phyloP scores from a whole-genome alignment of 2,329 filamentous ascomycete genomes.

The Phoma sp. region DNA sequence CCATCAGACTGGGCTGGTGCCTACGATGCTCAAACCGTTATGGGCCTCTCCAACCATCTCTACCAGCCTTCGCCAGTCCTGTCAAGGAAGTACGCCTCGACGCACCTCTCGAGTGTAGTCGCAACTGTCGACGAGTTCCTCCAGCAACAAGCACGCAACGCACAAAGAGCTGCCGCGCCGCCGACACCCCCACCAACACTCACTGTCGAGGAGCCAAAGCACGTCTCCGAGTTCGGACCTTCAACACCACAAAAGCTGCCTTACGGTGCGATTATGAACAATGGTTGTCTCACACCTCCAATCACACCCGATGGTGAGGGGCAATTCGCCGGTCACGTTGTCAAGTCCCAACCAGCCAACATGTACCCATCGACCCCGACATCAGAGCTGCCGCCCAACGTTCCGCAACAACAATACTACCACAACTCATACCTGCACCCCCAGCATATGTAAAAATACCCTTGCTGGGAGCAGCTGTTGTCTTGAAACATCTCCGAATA shows the following conservation, averaged over 20 bases:
- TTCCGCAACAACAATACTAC: constrained; percentile 46
- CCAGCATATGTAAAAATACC: constrained; percentile 41
- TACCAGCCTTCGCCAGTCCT: constrained; percentile 72
- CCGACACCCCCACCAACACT: constrained; percentile 68
- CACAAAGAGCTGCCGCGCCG: constrained; percentile 48
- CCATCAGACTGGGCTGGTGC: constrained; percentile 78
- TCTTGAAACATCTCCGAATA: constrained; percentile 23
- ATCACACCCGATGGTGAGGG: constrained; percentile 74
- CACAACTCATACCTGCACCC: constrained; percentile 45
- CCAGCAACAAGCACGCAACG: constrained; percentile 62
- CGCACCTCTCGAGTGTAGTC: constrained; percentile 69
- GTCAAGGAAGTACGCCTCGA: constrained; percentile 71
- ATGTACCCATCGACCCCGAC: constrained; percentile 49
- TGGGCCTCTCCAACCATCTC: constrained; percentile 69
- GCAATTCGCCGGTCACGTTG: constrained; percentile 40
- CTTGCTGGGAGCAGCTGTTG: constrained; percentile 23
- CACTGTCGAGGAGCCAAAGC: constrained; percentile 57
- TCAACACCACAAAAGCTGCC: constrained; percentile 81
- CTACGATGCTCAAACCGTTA: constrained; percentile 71
- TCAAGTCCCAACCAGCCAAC: constrained; percentile 36
- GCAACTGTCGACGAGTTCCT: constrained; percentile 71
- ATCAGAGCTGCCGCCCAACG: constrained; percentile 38
- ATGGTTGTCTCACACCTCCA: constrained; percentile 83
- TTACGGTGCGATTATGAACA: constrained; percentile 66
- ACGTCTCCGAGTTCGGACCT: constrained; percentile 61